These are phyloP conservation scores for Eragrostis nindensis DNA, from an alignment of 176 grass and related monocot species.

Conservation along the genomic window DNA sequence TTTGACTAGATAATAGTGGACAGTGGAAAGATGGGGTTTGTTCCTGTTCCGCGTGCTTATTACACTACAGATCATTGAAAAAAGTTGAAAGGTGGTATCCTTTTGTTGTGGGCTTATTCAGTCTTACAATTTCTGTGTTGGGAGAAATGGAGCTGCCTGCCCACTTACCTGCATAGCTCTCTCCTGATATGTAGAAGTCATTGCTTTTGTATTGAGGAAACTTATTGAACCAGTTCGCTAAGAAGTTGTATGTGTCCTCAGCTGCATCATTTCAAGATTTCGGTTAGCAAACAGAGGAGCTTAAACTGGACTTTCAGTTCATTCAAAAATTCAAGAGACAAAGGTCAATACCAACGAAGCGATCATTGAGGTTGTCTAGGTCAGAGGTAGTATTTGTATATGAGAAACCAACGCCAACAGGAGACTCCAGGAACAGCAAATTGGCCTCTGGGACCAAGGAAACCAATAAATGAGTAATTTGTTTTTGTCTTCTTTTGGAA, in stretches of 20 bases:
- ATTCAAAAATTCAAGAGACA: background rate
- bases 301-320: background rate
- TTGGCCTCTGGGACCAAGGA: constrained; percentile 27
- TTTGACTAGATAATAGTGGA: constrained; percentile 49
- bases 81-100: background rate
- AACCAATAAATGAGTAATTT: background rate
- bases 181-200: constrained; percentile 52
- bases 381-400: constrained; percentile 47
- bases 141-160: constrained; percentile 40
- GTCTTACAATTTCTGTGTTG: constrained; percentile 31
- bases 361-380: constrained; percentile 28
- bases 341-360: constrained; percentile 39
- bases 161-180: constrained; percentile 55
- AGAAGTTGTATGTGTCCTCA: constrained; percentile 42
- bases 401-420: constrained; percentile 54
- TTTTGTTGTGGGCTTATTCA: constrained; percentile 42
- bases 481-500: too few relatives aligned
- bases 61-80: constrained; percentile 19
- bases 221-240: constrained; percentile 48
- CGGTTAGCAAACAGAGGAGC: background rate
- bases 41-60: constrained; percentile 36
- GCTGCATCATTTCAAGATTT: constrained; percentile 21
- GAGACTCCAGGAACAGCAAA: constrained; percentile 49
- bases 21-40: constrained; percentile 26
- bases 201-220: constrained; percentile 48